Evolutionary conservation across 371 early-diverging fungal genomes (phyloP), one percentile per base, ranked within the genome.

Genomic region (Mortierella sp.): DNA sequence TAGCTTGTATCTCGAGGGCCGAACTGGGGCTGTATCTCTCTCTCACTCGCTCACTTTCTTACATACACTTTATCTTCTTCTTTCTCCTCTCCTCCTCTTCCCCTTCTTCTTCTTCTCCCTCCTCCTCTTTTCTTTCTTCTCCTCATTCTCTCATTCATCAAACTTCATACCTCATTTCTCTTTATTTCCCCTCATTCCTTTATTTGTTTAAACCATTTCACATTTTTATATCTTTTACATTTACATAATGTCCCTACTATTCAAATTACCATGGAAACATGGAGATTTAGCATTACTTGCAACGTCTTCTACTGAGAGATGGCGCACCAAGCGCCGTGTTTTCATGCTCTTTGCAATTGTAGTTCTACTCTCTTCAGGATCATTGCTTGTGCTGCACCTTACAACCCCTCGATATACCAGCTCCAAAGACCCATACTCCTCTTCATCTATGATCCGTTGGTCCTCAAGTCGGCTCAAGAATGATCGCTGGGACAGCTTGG

Each of bases 361-460:
- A 10, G 45, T 74, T 32, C 5, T 61, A 7, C 32, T 65, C 69
- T 45, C 58, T 38, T 64, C 75, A 55, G 69, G 69, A 11, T 74
- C 69, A 4, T 24, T 74, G 8, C 19, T 74, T 13, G 33, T 69
- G 21, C 62, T 74, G 3, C 65, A 59, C 48, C 5, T 74, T 28
- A 63, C 69, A 47, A 48, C 52, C 36, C 38, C 21, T 28, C 63
- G 48, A 28, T 47, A 38, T 1, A 43, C 41, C 9, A 8, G 13
- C 22, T 50, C 68, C 22, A 10, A 50, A 19, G 45, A 50, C 28
- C 40, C 58, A 55, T n/a, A 33, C 38, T 43, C 59, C 38, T 52
- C 55, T 43, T 65, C 50, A 55, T 36, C 62, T 22, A 48, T 74
- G 22, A 33, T 43, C 36, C 66, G 63, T 21, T 65, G 65, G 75